Conservation (phyloP, 805 yeast genomes). For the fission yeast (Schizosaccharomyces pombe) region DNA sequence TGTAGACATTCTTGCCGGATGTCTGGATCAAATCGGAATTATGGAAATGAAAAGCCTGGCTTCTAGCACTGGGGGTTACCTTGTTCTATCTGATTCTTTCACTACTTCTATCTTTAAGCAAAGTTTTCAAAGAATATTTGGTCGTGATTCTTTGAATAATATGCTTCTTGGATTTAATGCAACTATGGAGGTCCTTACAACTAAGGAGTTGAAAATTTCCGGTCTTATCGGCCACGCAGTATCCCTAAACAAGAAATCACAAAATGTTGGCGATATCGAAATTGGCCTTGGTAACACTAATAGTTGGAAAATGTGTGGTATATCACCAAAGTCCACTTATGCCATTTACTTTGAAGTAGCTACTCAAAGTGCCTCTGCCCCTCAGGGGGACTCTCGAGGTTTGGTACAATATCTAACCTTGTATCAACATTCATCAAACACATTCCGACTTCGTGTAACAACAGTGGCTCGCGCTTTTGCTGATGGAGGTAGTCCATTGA, state of each 20-base stretch:
- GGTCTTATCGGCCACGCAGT: constrained; percentile 90
- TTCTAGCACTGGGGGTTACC: constrained; percentile 71
- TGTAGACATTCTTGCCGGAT: constrained; percentile 78
- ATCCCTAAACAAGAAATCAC: constrained; percentile 36
- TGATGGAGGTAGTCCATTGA: constrained; percentile 31
- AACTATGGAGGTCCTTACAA: constrained; percentile 62
- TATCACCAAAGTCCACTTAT: constrained; percentile 72
- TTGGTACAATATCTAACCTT: constrained; percentile 66
- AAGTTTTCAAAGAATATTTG: constrained; percentile 65
- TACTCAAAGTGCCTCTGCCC: constrained; percentile 11
- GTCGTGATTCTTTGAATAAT: constrained; percentile 68
- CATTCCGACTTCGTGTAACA: constrained; percentile 71
- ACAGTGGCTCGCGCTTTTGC: constrained; percentile 38
- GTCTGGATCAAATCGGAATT: constrained; percentile 89
- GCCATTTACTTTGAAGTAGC: constrained; percentile 73
- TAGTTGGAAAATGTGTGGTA: constrained; percentile 62
- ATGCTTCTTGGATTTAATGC: constrained; percentile 82
- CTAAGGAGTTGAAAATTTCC: constrained; percentile 65
- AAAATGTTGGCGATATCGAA: constrained; percentile 74
- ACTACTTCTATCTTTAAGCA: constrained; percentile 87
- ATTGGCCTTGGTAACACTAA: constrained; percentile 86
- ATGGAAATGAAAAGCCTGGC: constrained; percentile 76
- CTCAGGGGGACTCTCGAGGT: constrained; percentile 13
- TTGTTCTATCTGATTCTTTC: constrained; percentile 75
- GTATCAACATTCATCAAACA: constrained; percentile 89